Conservation (phyloP, 768 basidiomycete genomes). For the Auriscalpium vulgare region DNA sequence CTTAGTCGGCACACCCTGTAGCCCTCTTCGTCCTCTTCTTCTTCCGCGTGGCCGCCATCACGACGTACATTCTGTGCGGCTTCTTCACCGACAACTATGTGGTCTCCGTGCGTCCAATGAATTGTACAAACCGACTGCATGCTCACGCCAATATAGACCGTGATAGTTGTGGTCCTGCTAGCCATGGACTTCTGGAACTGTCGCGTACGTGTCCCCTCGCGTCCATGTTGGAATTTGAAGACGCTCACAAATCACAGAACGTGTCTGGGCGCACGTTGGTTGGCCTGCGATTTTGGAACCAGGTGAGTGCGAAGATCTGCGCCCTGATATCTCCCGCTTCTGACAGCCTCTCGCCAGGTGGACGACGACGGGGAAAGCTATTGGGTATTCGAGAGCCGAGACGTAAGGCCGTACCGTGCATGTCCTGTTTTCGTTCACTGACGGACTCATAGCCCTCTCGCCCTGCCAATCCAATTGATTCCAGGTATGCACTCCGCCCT, state of each 20-base stretch:
- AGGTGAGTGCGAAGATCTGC: conserved; percentile 33
- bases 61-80: conserved; percentile 90
- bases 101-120: conserved; percentile 57
- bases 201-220: conserved; percentile 45
- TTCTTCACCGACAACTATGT: conserved; percentile 89
- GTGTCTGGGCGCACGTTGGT: conserved; percentile 91
- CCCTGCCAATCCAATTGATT: conserved; percentile 83
- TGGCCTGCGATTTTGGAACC: conserved; percentile 96
- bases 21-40: conserved; percentile 84
- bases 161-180: conserved; percentile 85
- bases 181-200: conserved; percentile 99
- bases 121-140: too few relatives aligned
- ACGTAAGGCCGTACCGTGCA: conserved; percentile 46
- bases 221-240: not conserved
- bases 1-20: conserved; percentile 79
- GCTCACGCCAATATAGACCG: conserved; percentile 44
- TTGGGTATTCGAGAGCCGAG: conserved; percentile 98
- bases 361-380: conserved; percentile 94
- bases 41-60: conserved; percentile 83
- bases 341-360: conserved; percentile 39
- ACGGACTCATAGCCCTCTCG: conserved; percentile 51
- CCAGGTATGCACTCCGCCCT: conserved; percentile 46
- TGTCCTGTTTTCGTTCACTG: not conserved
- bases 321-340: conserved; percentile 20
- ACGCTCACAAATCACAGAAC: conserved; percentile 46